A percentile compares a stretch with the other conserved stretches of the same genome.
Conservation (phyloP, 2,329 filamentous ascomycete genomes). For the Mollisia scopiformis region DNA sequence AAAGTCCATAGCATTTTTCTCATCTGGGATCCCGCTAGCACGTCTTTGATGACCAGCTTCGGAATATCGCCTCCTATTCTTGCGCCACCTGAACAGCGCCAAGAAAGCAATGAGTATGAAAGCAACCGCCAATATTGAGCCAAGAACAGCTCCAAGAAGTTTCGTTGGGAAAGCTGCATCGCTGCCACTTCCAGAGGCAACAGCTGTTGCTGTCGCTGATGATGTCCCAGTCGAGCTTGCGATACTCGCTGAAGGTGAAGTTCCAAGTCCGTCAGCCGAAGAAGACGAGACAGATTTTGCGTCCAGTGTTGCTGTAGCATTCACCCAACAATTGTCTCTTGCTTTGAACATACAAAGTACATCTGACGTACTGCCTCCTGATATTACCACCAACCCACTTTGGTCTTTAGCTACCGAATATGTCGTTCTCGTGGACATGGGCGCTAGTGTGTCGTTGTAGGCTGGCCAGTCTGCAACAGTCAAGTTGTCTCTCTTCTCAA, state of each 20-base stretch:
- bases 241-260: constrained; percentile 29
- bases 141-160: constrained; percentile 81
- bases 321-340: constrained; percentile 75
- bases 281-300: constrained; percentile 15
- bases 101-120: constrained; percentile 55
- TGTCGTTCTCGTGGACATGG: constrained; percentile 63
- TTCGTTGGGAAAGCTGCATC: constrained; percentile 49
- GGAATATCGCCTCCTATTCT: constrained; percentile 56
- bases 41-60: constrained; percentile 50
- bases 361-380: constrained; percentile 67
- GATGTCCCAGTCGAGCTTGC: constrained; percentile 14
- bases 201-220: constrained; percentile 30
- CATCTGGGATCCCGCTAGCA: constrained; percentile 52
- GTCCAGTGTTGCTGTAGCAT: constrained; percentile 54
- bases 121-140: constrained; percentile 76
- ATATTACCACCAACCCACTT: constrained; percentile 72
- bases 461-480: constrained; percentile 70
- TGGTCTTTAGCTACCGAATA: constrained; percentile 71
- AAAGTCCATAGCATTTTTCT: constrained; percentile 59
- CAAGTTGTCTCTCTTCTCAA: constrained; percentile 45
- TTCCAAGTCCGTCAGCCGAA: constrained; percentile 18
- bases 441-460: constrained; percentile 78
- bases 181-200: constrained; percentile 9
- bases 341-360: constrained; percentile 79
- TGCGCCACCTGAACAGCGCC: constrained; percentile 64